Evolutionary conservation across 2,329 filamentous ascomycete species (phyloP).

Genomic region (Grosmannia clavigera): DNA sequence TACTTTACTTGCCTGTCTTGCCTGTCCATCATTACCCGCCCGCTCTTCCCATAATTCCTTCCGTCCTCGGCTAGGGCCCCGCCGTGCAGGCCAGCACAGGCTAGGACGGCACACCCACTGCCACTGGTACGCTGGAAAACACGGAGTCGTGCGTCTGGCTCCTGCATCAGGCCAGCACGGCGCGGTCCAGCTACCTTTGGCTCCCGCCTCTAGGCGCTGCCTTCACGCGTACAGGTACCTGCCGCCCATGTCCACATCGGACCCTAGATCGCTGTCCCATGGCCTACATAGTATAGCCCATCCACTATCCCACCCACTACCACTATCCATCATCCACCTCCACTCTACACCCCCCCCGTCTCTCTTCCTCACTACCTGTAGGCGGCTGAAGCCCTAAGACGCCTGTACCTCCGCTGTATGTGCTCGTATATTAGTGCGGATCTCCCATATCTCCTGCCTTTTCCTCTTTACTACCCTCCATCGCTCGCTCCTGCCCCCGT

Average conservation of each 20-base stretch:
- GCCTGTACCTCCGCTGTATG: not conserved
- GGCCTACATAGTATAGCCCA: not conserved
- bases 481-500: constrained; percentile 1
- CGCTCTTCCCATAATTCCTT: constrained; percentile 9
- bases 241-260: not conserved
- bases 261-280: constrained; percentile 1
- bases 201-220: constrained; percentile 7
- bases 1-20: not conserved
- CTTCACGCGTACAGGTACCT: constrained; percentile 5
- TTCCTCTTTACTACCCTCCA: not conserved
- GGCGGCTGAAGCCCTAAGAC: not conserved
- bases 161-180: not conserved
- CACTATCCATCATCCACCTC: not conserved
- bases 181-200: constrained; percentile 11
- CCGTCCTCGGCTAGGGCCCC: constrained; percentile 11
- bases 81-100: constrained; percentile 1
- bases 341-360: not conserved
- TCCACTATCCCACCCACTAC: no score
- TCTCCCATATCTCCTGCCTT: constrained; percentile 1
- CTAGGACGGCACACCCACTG: not conserved
- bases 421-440: constrained; percentile 8
- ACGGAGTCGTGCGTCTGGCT: not conserved
- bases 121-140: not conserved
- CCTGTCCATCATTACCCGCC: constrained; percentile 10
- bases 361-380: not conserved